Conservation (phyloP, 805 yeast genomes). For the Starmerella khaoyaiensis region DNA sequence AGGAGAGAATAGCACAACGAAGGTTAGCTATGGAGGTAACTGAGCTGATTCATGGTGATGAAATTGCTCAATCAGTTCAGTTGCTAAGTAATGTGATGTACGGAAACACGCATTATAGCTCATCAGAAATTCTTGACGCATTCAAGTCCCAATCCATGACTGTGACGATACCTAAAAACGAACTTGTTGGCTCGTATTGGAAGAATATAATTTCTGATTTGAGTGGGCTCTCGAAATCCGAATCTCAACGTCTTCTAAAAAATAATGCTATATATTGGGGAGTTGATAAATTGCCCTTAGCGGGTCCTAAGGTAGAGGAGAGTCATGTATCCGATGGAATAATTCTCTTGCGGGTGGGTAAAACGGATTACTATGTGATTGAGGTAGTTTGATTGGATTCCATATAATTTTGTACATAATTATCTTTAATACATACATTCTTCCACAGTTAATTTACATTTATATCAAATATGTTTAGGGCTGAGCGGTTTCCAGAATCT, state of each 20-base stretch:
- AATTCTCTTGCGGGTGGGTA: slow-evolving; percentile 59
- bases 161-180: slow-evolving; percentile 27
- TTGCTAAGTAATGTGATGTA: slow-evolving; percentile 55
- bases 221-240: slow-evolving; percentile 33
- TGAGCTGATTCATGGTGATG: slow-evolving; percentile 75
- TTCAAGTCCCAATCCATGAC: slow-evolving; percentile 49
- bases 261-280: slow-evolving; percentile 71
- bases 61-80: slow-evolving; percentile 55
- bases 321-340: slow-evolving; percentile 40
- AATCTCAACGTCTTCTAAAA: slow-evolving; percentile 46
- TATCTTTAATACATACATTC: background rate
- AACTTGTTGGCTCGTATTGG: slow-evolving; percentile 33
- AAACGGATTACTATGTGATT: slow-evolving; percentile 32
- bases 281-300: slow-evolving; percentile 38
- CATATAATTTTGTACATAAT: background rate
- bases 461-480: background rate
- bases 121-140: slow-evolving; percentile 38
- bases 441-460: background rate
- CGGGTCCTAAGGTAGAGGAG: slow-evolving; percentile 38
- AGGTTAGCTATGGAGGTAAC: slow-evolving; percentile 73
- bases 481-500: no score
- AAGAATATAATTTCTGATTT: slow-evolving; percentile 41
- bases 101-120: slow-evolving; percentile 38
- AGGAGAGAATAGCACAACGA: slow-evolving; percentile 57
- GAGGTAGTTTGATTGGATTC: slow-evolving; percentile 16